Conservation (phyloP, 1,284 basidiomycete species). For the Apiotrichum akiyoshidainum region DNA sequence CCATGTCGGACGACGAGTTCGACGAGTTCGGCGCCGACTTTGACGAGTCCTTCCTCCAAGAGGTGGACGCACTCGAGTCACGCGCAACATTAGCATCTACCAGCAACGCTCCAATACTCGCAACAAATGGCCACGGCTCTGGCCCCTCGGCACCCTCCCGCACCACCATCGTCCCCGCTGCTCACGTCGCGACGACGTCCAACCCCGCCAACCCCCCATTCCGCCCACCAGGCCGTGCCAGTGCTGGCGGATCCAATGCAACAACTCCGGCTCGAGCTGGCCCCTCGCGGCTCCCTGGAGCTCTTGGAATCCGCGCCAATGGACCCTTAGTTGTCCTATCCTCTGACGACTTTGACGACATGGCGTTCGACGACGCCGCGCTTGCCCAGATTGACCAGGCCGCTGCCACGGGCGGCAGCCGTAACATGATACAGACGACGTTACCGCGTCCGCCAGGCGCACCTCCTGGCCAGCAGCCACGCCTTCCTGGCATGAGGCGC, state of each 20-base stretch:
- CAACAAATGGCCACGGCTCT: background rate
- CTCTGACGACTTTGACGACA: constrained; percentile 27
- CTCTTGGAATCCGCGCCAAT: constrained; percentile 10
- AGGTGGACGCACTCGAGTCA: constrained; percentile 40
- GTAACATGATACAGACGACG: background rate
- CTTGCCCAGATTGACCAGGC: constrained; percentile 24
- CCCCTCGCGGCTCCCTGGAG: constrained; percentile 10
- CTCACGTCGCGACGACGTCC: background rate
- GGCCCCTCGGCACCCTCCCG: no score
- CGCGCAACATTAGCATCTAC: constrained; percentile 14
- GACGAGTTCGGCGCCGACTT: constrained; percentile 24
- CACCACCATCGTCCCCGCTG: background rate
- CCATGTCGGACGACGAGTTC: constrained; percentile 18
- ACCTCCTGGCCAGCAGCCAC: no score
- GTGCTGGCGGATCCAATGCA: background rate
- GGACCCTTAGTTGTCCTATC: constrained; percentile 10
- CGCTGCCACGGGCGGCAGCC: background rate
- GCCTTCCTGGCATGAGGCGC: background rate
- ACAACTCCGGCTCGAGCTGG: constrained; percentile 3
- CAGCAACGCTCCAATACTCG: no score
- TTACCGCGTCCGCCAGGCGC: background rate
- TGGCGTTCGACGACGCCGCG: constrained; percentile 19
- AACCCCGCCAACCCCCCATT: constrained; percentile 9
- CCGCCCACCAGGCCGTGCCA: background rate
- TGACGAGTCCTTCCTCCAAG: constrained; percentile 41